Conservation (phyloP, 768 basidiomycete species). For the Mycena filopes region DNA sequence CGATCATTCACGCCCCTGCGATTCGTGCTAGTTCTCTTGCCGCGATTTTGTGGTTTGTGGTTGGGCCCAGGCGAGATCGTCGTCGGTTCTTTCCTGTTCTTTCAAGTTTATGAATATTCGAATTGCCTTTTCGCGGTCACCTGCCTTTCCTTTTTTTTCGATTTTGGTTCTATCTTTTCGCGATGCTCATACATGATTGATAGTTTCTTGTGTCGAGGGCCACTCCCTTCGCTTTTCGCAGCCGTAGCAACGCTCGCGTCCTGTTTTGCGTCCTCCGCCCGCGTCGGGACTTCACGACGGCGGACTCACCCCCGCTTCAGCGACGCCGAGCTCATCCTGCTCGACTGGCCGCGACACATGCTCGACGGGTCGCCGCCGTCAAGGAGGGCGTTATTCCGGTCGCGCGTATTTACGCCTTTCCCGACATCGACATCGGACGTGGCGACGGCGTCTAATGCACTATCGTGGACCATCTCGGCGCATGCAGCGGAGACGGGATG, state of each 20-base stretch:
- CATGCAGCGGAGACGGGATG: constrained; percentile 88
- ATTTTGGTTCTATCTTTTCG: constrained; percentile 9
- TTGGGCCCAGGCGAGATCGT: background rate
- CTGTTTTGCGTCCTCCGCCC: too few species aligned
- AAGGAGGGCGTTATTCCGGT: constrained; percentile 86
- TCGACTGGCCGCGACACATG: constrained; percentile 80
- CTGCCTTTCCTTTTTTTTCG: constrained; percentile 13
- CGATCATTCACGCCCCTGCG: constrained; percentile 13
- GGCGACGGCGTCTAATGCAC: too few species aligned
- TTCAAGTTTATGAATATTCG: too few species aligned
- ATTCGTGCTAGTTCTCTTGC: background rate
- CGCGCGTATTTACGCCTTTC: constrained; percentile 89
- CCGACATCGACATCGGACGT: constrained; percentile 93
- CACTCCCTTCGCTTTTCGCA: constrained; percentile 99
- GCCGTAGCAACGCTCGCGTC: constrained; percentile 92
- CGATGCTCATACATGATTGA: background rate
- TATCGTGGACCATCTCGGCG: too few species aligned
- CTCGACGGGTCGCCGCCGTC: constrained; percentile 92
- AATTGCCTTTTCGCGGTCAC: constrained; percentile 27
- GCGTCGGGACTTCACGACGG: constrained; percentile 99
- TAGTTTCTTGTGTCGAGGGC: constrained; percentile 96
- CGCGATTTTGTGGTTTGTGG: background rate
- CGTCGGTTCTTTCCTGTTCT: background rate
- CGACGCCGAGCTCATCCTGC: constrained; percentile 78
- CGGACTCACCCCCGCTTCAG: constrained; percentile 86